Conservation (phyloP, 495 filamentous ascomycete genomes). For the Aspergillus ostianus region DNA sequence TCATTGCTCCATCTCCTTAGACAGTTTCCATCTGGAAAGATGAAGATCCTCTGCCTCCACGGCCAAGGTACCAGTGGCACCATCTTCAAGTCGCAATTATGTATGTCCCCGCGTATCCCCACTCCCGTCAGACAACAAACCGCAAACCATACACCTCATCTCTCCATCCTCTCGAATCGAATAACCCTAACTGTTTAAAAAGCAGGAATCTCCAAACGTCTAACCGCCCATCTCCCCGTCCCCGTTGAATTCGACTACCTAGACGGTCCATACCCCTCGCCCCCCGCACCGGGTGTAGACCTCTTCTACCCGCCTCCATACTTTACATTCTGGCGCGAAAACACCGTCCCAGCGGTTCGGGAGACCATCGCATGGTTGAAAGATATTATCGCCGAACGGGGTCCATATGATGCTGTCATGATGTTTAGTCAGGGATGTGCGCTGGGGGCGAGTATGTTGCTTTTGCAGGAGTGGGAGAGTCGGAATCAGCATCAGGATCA, state of each 20-base stretch:
- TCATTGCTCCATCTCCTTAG: background rate
- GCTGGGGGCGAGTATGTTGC: conserved; percentile 45
- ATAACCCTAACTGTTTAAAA: background rate
- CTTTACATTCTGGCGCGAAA: conserved; percentile 48
- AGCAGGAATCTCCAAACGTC: conserved; percentile 39
- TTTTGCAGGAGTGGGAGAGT: conserved; percentile 37
- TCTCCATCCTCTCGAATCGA: conserved; percentile 20
- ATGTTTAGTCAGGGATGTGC: conserved; percentile 60
- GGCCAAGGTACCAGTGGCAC: conserved; percentile 58
- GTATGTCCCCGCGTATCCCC: conserved; percentile 29
- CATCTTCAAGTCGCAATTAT: conserved; percentile 59
- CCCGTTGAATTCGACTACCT: conserved; percentile 55
- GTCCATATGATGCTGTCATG: conserved; percentile 61
- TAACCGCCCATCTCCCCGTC: conserved; percentile 24
- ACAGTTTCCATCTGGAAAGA: conserved; percentile 18
- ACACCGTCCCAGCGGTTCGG: conserved; percentile 34
- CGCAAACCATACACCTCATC: background rate
- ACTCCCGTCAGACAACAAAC: background rate
- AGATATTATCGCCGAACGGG: conserved; percentile 44
- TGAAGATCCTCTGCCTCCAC: conserved; percentile 64
- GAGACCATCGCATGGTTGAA: conserved; percentile 46
- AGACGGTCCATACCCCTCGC: conserved; percentile 46
- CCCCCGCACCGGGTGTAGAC: conserved; percentile 52
- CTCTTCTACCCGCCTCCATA: conserved; percentile 50
- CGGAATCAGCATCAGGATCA: conserved; percentile 19